A percentile compares a stretch with the other conserved stretches of the same genome.
These are phyloP conservation scores for Diaporthe batatas DNA, from an alignment of 2,329 filamentous ascomycete genomes.

Conservation along the genomic window DNA sequence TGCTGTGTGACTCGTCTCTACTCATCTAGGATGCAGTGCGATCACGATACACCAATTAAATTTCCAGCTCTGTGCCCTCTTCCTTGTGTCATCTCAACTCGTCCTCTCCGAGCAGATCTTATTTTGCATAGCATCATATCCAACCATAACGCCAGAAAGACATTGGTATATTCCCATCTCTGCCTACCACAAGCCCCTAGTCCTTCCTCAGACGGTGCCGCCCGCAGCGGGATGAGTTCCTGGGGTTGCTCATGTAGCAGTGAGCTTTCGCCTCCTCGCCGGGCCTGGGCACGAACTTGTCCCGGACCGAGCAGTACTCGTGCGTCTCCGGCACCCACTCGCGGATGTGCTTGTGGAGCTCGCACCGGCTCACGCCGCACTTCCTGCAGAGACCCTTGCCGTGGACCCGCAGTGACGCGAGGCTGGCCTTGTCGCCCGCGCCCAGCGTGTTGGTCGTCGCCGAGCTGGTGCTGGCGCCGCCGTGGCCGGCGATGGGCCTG, in stretches of 20 bases:
- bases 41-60: background rate
- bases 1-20: slow-evolving; percentile 21
- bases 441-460: slow-evolving; percentile 35
- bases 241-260: slow-evolving; percentile 72
- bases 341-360: slow-evolving; percentile 73
- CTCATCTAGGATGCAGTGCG: slow-evolving; percentile 18
- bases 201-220: slow-evolving; percentile 60
- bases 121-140: background rate
- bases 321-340: slow-evolving; percentile 68
- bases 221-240: slow-evolving; percentile 69
- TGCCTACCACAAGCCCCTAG: slow-evolving; percentile 39
- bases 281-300: slow-evolving; percentile 67
- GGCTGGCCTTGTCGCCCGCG: slow-evolving; percentile 46
- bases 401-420: slow-evolving; percentile 64
- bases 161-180: background rate
- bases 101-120: background rate
- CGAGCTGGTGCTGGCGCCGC: slow-evolving; percentile 23
- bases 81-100: background rate
- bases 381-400: slow-evolving; percentile 74
- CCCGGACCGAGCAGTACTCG: slow-evolving; percentile 73
- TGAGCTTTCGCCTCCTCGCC: slow-evolving; percentile 60
- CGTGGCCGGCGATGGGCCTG: slow-evolving; percentile 47
- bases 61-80: background rate
- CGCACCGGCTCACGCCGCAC: slow-evolving; percentile 72
- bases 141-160: slow-evolving; percentile 14